Conservation (phyloP, 345 rosid genomes). For the Schrenkiella parvula region DNA sequence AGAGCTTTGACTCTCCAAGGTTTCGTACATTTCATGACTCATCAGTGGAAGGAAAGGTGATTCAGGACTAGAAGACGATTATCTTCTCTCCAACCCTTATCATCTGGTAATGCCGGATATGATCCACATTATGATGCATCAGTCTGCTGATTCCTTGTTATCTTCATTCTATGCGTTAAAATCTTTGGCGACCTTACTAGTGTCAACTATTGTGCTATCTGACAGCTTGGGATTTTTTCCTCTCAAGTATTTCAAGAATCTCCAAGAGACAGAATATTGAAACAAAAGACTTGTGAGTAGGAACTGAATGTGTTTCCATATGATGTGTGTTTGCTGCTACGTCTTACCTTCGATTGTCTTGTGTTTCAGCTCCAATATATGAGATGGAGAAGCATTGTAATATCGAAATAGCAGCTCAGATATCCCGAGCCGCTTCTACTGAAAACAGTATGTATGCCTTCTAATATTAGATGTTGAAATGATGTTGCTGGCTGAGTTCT, state of each 20-base stretch:
- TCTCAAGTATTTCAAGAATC: conserved; percentile 96
- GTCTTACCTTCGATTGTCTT: conserved; percentile 20
- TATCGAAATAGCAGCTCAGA: conserved; percentile 89
- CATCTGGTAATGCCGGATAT: conserved; percentile 64
- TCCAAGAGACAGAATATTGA: conserved; percentile 68
- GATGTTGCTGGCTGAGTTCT: not conserved
- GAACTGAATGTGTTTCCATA: not conserved
- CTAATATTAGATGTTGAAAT: not conserved
- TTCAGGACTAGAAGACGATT: conserved; percentile 73
- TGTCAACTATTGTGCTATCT: conserved; percentile 10
- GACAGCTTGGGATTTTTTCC: conserved; percentile 96
- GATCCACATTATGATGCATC: not conserved
- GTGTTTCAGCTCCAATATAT: conserved; percentile 71
- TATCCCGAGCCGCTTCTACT: conserved; percentile 50
- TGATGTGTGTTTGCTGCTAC: not conserved
- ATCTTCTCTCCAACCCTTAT: conserved; percentile 88
- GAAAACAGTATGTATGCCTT: conserved; percentile 30
- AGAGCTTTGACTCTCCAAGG: not conserved
- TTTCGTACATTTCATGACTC: conserved; percentile 2
- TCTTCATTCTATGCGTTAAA: not conserved
- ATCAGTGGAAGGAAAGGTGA: conserved; percentile 82
- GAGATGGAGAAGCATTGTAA: conserved; percentile 98
- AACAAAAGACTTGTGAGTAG: conserved; percentile 68
- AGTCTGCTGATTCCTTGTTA: not conserved
- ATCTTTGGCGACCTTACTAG: not conserved